Evolutionary conservation across 352 stramenopile species (phyloP).

Genomic region (Globisporangium perplexum): DNA sequence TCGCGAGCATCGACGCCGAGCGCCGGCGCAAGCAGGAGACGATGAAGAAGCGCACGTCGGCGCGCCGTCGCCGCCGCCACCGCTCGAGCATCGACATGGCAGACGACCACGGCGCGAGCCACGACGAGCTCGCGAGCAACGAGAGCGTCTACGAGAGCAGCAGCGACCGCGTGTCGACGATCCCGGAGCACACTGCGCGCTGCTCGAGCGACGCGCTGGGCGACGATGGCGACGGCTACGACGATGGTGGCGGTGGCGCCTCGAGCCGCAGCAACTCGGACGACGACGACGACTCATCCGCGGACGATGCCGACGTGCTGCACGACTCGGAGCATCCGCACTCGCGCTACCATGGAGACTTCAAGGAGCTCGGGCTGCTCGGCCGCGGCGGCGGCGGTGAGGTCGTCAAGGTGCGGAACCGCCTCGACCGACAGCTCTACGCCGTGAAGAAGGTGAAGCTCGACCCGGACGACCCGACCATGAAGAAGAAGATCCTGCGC

Average conservation of each 20-base stretch:
- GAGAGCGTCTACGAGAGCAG: constrained; percentile 25
- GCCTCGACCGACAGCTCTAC: constrained; percentile 78
- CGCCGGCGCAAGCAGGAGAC: constrained; percentile 54
- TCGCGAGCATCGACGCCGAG: constrained; percentile 75
- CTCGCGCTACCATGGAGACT: constrained; percentile 80
- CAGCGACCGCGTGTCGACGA: constrained; percentile 31
- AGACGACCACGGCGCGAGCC: constrained; percentile 18
- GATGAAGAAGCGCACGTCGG: constrained; percentile 46
- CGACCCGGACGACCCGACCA: constrained; percentile 78
- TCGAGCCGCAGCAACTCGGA: constrained; percentile 6
- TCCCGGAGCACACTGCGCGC: constrained; percentile 20
- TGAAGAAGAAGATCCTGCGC: constrained; percentile 94
- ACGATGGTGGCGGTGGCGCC: neutral
- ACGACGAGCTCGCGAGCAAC: constrained; percentile 17
- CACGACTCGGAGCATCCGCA: constrained; percentile 40
- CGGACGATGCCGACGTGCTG: constrained; percentile 33
- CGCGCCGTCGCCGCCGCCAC: constrained; percentile 33
- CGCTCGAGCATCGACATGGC: constrained; percentile 56
- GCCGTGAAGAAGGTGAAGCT: constrained; percentile 87
- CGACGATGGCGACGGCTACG: constrained; percentile 11
- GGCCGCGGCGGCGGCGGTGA: constrained; percentile 77
- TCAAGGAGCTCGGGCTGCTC: constrained; percentile 81
- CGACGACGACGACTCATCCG: constrained; percentile 33
- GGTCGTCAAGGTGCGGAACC: constrained; percentile 81
- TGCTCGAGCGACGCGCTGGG: constrained; percentile 17